phyloP scores from a whole-genome alignment of 1,284 basidiomycete species.

The Pyrrhoderma lamaoense region DNA sequence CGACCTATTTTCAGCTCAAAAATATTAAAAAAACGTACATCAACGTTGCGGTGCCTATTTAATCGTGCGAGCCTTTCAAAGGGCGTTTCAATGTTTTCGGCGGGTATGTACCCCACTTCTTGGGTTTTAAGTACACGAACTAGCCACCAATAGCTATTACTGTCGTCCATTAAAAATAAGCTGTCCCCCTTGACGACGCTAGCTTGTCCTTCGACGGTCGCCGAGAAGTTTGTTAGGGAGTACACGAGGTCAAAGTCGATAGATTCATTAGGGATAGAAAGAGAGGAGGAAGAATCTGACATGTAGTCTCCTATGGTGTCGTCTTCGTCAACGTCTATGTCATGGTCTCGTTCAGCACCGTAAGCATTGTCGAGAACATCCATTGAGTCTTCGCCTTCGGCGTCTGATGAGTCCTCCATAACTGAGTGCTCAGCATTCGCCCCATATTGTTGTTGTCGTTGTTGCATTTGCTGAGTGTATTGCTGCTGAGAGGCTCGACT shows the following conservation, averaged over 20 bases:
- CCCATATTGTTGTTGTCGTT: slow-evolving; percentile 43
- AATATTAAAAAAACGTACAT: slow-evolving; percentile 53
- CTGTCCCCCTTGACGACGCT: slow-evolving; percentile 96
- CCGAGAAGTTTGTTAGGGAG: slow-evolving; percentile 87
- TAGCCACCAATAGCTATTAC: slow-evolving; percentile 98
- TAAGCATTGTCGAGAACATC: slow-evolving; percentile 10
- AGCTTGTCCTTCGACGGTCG: slow-evolving; percentile 93
- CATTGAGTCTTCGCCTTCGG: slow-evolving; percentile 38
- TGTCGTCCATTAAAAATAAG: slow-evolving; percentile 90
- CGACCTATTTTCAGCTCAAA: too few relatives aligned
- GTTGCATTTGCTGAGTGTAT: slow-evolving; percentile 39
- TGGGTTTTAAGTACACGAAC: slow-evolving; percentile 95
- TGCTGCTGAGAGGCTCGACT: slow-evolving; percentile 41
- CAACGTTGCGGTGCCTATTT: slow-evolving; percentile 97
- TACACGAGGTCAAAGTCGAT: slow-evolving; percentile 90
- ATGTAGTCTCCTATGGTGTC: slow-evolving; percentile 43
- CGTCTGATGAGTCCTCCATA: slow-evolving; percentile 71
- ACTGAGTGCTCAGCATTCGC: slow-evolving; percentile 66
- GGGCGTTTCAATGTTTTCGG: slow-evolving; percentile 98
- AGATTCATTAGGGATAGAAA: slow-evolving; percentile 83
- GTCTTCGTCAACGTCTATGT: slow-evolving; percentile 50
- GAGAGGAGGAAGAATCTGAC: slow-evolving; percentile 50
- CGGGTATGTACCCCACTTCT: slow-evolving; percentile 99
- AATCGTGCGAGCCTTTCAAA: slow-evolving; percentile 92
- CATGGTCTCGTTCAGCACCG: slow-evolving; percentile 17